phyloP scores from a whole-genome alignment of 2,329 filamentous ascomycete genomes.

The Xenosphaeropsis pyriputrescens region DNA sequence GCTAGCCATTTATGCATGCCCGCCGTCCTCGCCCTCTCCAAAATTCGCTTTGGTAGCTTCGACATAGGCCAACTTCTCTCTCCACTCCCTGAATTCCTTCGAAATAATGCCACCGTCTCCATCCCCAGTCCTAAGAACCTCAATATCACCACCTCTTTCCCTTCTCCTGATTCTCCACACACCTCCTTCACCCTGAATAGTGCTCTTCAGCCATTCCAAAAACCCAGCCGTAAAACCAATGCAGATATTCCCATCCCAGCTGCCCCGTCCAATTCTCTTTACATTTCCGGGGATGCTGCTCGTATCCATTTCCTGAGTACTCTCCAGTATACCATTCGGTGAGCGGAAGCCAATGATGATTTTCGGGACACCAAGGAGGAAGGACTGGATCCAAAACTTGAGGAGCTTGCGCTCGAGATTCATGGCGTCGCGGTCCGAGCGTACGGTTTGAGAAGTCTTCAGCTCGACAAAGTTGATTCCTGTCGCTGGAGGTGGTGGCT shows the following conservation, averaged over 20 bases:
- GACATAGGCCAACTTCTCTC: constrained; percentile 11
- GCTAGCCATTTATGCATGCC: too few species aligned
- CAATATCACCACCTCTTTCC: constrained; percentile 48
- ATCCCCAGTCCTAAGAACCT: constrained; percentile 60
- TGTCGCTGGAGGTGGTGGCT: constrained; percentile 43
- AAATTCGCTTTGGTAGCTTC: not conserved
- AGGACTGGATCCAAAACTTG: constrained; percentile 95
- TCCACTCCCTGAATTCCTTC: constrained; percentile 64
- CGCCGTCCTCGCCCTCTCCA: too few species aligned
- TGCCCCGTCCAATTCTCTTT: constrained; percentile 41
- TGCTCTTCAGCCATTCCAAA: constrained; percentile 54
- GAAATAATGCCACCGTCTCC: constrained; percentile 67
- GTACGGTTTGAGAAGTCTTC: constrained; percentile 72
- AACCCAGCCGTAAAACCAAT: constrained; percentile 79
- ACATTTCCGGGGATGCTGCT: constrained; percentile 64
- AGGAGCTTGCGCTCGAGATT: constrained; percentile 82
- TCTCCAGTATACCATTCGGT: constrained; percentile 53
- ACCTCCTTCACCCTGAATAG: constrained; percentile 47
- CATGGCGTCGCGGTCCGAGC: constrained; percentile 49
- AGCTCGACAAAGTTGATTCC: constrained; percentile 88
- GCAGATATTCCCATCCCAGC: constrained; percentile 87
- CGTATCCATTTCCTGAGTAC: constrained; percentile 68
- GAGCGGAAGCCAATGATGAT: constrained; percentile 84
- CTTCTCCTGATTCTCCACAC: constrained; percentile 67
- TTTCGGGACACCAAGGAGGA: constrained; percentile 80